Percentiles rank a stretch among this genome's conserved stretches.
phyloP scores from a whole-genome alignment of 441 rosid species.

The Bruguiera hainesii region DNA sequence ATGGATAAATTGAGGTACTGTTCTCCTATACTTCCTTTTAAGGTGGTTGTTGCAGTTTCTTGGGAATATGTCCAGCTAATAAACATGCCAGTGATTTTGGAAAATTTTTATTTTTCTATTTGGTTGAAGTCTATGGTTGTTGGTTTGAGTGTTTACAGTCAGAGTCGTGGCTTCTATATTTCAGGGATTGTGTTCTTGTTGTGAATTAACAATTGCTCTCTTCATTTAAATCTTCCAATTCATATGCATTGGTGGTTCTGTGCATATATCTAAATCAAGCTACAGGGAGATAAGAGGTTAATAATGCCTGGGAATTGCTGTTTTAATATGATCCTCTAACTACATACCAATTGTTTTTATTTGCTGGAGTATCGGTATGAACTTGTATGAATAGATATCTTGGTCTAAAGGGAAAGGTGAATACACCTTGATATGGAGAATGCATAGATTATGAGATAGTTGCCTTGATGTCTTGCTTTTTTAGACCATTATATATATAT shows the following conservation, averaged over 20 bases:
- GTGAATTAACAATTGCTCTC: neutral
- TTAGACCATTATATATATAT: too few species aligned
- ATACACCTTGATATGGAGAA: too few species aligned
- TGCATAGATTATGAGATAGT: too few species aligned
- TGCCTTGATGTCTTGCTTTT: too few species aligned
- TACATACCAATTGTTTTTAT: neutral
- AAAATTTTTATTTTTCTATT: neutral
- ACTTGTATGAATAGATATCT: too few species aligned
- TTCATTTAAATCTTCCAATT: neutral
- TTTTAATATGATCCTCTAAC: neutral
- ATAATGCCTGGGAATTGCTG: neutral
- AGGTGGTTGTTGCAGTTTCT: slow-evolving; percentile 2
- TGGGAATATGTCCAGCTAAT: neutral
- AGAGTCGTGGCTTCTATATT: neutral
- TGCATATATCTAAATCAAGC: neutral
- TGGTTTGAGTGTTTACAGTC: neutral
- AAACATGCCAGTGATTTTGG: neutral
- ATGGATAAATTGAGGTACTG: slow-evolving; percentile 90
- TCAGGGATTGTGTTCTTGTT: neutral
- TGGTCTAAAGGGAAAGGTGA: too few species aligned
- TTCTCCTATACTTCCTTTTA: neutral
- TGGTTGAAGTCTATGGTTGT: neutral
- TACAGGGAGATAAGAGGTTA: neutral
- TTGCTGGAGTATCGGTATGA: neutral
- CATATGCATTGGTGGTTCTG: neutral